Base-by-base conservation (phyloP, 2,329 filamentous ascomycete species). In the Beauveria brongniartii region DNA sequence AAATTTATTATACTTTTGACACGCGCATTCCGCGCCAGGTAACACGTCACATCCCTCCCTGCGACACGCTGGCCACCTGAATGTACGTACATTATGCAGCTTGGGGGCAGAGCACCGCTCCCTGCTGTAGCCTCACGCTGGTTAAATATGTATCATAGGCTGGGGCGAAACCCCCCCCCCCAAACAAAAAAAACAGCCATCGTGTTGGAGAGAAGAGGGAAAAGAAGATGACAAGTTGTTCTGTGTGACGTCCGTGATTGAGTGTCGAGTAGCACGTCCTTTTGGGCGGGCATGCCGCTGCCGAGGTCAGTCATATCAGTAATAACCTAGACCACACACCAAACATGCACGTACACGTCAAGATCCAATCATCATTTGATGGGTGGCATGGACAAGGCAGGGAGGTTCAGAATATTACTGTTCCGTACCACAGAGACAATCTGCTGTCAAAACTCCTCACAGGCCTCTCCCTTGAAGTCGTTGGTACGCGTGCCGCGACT, bases 31-130 rank as follows among this genome's bases (percentile, higher is more conserved):
- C 30, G 55, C 30, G 46, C 46, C 56, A 34, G 30, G 56, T 59
- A 30, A 59, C 56, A 59, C 56, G 56, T 59, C 56, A 59, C 56
- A 59, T 59, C 18, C 10, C 46, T 37, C 26, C 24, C 53, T 56
- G 54, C 43, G 26, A 46, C 53, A 46, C 26, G 24, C 30, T 34
- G 30, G 30, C 30, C 30, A 34, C 30, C 3, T 34, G 30, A 12
- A 34, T 34, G 30, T 14, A 34, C 30, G 30, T 34, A 12, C 30
- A 34, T 34, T 5, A 34, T 34, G 30, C 30, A 34, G 10, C 30
- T 34, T 34, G 30, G 30, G 30, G 24, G 28, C 28, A 28, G 28
- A 28, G 28, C 28, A 28, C 8, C 28, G 1, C 8, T 28, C 8
- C 7, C 28, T 8, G 28, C 28, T 28, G 28, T 9, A 34, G 30